Conservation (phyloP, 495 filamentous ascomycete genomes). For the Chaetomidium leptoderma region DNA sequence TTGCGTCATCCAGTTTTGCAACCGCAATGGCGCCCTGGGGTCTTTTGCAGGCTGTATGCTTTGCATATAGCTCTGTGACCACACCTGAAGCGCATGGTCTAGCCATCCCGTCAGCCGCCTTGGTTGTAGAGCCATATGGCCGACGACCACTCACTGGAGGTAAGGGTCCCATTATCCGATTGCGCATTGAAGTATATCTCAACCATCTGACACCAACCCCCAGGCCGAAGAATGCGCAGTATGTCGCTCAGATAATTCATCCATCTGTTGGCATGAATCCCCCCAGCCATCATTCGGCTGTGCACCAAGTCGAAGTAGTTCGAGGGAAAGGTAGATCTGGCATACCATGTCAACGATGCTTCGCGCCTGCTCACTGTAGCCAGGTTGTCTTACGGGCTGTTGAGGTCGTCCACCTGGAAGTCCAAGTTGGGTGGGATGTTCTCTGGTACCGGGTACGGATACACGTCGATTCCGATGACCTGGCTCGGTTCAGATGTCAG, state of each 20-base stretch:
- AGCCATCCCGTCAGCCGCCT: constrained; percentile 11
- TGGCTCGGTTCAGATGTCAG: constrained; percentile 30
- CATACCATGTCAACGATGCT: constrained; percentile 9
- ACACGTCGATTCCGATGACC: constrained; percentile 80
- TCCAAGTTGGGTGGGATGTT: constrained; percentile 65
- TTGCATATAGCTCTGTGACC: constrained; percentile 66
- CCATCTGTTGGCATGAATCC: constrained; percentile 77
- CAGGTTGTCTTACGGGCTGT: constrained; percentile 51
- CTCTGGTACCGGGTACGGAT: constrained; percentile 67
- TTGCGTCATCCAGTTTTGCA: constrained; percentile 57
- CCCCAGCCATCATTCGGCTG: constrained; percentile 72
- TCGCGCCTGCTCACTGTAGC: not conserved
- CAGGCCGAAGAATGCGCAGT: constrained; percentile 46
- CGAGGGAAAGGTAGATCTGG: constrained; percentile 64
- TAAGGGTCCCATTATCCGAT: constrained; percentile 82
- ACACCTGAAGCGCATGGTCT: constrained; percentile 67
- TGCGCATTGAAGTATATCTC: constrained; percentile 87
- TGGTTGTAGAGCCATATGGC: not conserved
- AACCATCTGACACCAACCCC: constrained; percentile 88
- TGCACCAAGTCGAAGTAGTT: constrained; percentile 89
- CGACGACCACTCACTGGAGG: constrained; percentile 43
- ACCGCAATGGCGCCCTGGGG: constrained; percentile 59
- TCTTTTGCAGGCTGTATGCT: constrained; percentile 67
- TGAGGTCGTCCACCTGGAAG: constrained; percentile 76
- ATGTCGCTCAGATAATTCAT: constrained; percentile 75